Evolutionary conservation across 2,329 filamentous ascomycete genomes (phyloP), one percentile per base, ranked within the genome.

Genomic region (Pyrenochaeta sp.): DNA sequence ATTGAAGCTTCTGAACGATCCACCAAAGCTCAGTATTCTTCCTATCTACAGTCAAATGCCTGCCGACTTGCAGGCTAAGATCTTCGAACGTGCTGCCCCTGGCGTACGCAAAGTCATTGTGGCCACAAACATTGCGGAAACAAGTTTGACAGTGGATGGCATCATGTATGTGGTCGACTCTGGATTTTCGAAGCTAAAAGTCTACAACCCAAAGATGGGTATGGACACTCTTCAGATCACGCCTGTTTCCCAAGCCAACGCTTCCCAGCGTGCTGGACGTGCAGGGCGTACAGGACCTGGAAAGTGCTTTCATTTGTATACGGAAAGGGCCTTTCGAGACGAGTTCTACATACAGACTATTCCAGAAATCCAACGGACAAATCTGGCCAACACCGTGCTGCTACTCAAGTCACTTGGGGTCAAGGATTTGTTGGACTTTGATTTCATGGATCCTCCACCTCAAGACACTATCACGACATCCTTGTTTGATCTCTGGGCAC

Each of bases 11-110:
- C 81, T 99, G 21, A 97, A 96, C 52, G 92, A 99, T 61, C 93
- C 94, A 1, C 92, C 94, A 1, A 93, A 96, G 67, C 83, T 99
- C 45, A 93, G 89, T 67, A 96, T 99, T 41, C 74, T 99, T 19
- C 95, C 95, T 0, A 97, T 99, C 41, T 99, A 99, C 82, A 96
- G 91, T 80, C 94, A 99, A 72, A 96, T 99, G 94, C 95, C 94
- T 2, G 94, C 94, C 22, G 95, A 99, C 70, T 77, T 99, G 23
- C 95, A 99, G 72, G 90, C 94, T 47, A 97, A 95, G 73, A 99
- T 99, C 55, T 99, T 99, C 61, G 93, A 99, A 65, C 85, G 87
- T 55, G 94, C 95, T 2, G 79, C 89, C 2, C 88, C 92, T 0
- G 94, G 94, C 1, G 92, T 96, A 4, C 86, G 94, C 45, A 99